Evolutionary conservation across 495 filamentous ascomycete genomes (phyloP).

Genomic region (Talaromyces wortmannii): DNA sequence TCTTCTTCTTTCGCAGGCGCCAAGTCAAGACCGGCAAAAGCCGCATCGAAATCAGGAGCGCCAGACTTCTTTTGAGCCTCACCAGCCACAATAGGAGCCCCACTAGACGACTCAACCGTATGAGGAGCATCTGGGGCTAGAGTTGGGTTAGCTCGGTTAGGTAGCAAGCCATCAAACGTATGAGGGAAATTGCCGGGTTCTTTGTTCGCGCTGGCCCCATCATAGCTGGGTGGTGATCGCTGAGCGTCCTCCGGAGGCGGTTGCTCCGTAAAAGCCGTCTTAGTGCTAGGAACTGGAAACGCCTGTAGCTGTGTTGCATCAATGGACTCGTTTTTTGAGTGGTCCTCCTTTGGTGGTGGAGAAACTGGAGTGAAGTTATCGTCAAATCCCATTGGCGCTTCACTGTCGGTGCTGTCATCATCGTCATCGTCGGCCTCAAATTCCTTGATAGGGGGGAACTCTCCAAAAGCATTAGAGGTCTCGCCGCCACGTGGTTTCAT

Average conservation of each 20-base stretch:
- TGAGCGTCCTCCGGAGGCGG: constrained; percentile 51
- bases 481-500: constrained; percentile 27
- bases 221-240: constrained; percentile 59
- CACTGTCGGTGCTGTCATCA: constrained; percentile 67
- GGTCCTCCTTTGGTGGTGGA: constrained; percentile 41
- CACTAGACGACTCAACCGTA: constrained; percentile 31
- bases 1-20: constrained; percentile 65
- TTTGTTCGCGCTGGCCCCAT: constrained; percentile 28
- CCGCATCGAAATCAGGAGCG: constrained; percentile 73
- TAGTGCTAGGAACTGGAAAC: constrained; percentile 28
- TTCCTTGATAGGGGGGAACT: constrained; percentile 93
- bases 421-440: constrained; percentile 71
- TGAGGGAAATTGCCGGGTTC: constrained; percentile 41
- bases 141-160: constrained; percentile 57
- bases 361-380: constrained; percentile 81
- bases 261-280: constrained; percentile 15
- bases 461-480: constrained; percentile 32
- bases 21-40: constrained; percentile 72
- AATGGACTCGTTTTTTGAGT: constrained; percentile 21
- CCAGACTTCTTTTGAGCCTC: constrained; percentile 29
- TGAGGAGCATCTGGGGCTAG: constrained; percentile 40
- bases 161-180: constrained; percentile 59
- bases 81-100: constrained; percentile 34
- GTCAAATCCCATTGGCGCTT: constrained; percentile 68
- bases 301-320: constrained; percentile 33